A percentile compares a stretch with the other conserved stretches of the same genome.
These are phyloP conservation scores for Colletotrichum kahawae DNA, from an alignment of 2,329 filamentous ascomycete genomes.

Conservation along the genomic window DNA sequence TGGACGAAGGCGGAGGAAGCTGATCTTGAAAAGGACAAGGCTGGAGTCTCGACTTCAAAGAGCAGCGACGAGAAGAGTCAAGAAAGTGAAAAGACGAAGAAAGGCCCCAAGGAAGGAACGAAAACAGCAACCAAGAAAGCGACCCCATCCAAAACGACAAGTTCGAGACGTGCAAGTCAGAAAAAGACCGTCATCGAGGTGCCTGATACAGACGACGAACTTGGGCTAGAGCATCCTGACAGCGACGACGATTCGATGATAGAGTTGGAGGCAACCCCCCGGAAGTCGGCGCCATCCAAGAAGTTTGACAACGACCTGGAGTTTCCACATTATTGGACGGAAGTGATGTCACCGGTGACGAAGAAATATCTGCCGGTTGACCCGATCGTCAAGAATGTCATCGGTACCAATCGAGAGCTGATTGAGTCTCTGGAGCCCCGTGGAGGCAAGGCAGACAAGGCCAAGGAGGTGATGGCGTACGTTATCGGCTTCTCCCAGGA, in stretches of 20 bases:
- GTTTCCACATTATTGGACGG: constrained; percentile 92
- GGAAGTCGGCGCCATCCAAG: constrained; percentile 44
- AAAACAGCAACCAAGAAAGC: constrained; percentile 1
- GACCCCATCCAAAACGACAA: not conserved
- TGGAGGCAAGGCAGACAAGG: constrained; percentile 81
- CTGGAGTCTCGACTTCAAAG: not conserved
- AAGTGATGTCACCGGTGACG: constrained; percentile 83
- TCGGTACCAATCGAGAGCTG: constrained; percentile 76
- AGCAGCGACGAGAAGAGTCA: constrained; percentile 17
- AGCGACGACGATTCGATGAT: constrained; percentile 66
- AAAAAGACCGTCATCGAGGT: not conserved
- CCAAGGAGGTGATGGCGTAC: constrained; percentile 90
- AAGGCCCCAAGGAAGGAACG: constrained; percentile 14
- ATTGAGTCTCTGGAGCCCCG: constrained; percentile 81
- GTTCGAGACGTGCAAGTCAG: not conserved
- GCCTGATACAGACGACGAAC: constrained; percentile 14
- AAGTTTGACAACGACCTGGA: constrained; percentile 78
- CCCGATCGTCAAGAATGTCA: constrained; percentile 68
- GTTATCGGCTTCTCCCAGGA: constrained; percentile 83
- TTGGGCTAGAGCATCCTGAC: constrained; percentile 46
- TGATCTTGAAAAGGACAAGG: constrained; percentile 49
- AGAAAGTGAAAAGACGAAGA: constrained; percentile 1
- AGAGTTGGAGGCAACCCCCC: constrained; percentile 53
- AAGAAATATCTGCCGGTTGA: constrained; percentile 83
- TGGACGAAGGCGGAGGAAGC: constrained; percentile 90